Conservation (phyloP, 768 basidiomycete genomes). For the Boletus rubroflammeus region DNA sequence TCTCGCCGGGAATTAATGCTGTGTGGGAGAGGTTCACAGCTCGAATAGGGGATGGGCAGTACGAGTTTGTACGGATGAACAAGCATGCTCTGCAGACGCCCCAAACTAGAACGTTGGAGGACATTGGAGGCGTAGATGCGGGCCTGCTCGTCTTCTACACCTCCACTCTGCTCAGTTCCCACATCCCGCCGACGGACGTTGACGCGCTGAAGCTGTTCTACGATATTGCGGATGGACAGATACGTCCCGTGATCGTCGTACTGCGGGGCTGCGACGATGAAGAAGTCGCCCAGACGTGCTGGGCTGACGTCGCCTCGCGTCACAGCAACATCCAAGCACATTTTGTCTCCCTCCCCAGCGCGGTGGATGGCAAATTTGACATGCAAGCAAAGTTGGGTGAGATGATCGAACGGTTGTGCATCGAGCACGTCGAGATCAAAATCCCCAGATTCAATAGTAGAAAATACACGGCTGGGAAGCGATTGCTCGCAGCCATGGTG, state of each 20-base stretch:
- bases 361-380: not conserved
- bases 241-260: constrained; percentile 1
- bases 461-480: not conserved
- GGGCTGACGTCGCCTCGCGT: not conserved
- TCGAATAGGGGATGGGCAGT: not conserved
- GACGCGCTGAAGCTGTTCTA: not conserved
- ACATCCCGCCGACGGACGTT: not conserved
- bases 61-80: not conserved
- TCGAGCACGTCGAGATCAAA: not conserved
- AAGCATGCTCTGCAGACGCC: not conserved
- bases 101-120: not conserved
- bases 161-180: not conserved
- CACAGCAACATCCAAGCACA: not conserved
- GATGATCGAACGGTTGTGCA: not conserved
- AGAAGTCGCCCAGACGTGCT: not conserved
- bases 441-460: not conserved
- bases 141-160: not conserved
- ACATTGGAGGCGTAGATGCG: not conserved
- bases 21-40: not conserved
- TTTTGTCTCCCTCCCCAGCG: not conserved
- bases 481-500: not conserved
- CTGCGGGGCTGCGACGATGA: not conserved
- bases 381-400: not conserved
- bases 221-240: not conserved
- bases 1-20: not conserved